Evolutionary conservation across 805 yeast species (phyloP), one percentile per base, ranked within the genome.

Genomic region (Schwanniomyces yamadae): DNA sequence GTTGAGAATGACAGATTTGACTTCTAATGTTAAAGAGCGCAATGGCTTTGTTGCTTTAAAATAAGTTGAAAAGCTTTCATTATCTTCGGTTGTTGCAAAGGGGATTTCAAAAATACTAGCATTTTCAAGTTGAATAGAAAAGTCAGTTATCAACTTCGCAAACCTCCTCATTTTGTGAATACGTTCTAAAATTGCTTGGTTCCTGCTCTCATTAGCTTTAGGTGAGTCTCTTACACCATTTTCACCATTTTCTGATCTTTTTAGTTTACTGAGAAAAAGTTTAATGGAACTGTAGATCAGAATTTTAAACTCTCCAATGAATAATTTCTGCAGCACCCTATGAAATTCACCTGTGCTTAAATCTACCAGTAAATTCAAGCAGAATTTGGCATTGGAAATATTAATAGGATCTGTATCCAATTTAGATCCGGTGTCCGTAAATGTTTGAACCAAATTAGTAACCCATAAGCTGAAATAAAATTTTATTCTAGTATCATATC

Each of bases 71-170:
- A 60, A 48, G 6, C 50, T 30, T 16, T 45, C 48, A 28, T 52
- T 52, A 22, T 49, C 48, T 7, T 40, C 37, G 9, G 57, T 42
- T 9, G 60, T 51, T 1, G 57, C 49, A 33, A 62, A 58, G 1
- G 70, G 70, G 12, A 64, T 50, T 11, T 59, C 63, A 12, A 38
- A 28, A 3, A 64, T 24, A 9, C 37, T 35, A 7, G 50, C 36
- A 33, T 59, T 59, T 36, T 61, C 63, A 8, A 57, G 34, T 27
- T 57, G 54, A 5, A 64, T 15, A 6, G 60, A 49, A 2, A 59
- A 29, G 22, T 60, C 60, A 6, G 51, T 42, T 4, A 63, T 28
- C 1, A 50, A n/a, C 31, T 25, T 15, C 42, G 28, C 10, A 46
- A 21, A 16, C 15, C 33, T 25, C 14, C 16, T 4, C 12, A 28